A percentile compares a stretch with the other conserved stretches of the same genome.
Evolutionary conservation across 345 rosid species (phyloP).

Genomic region (Populus nigra): DNA sequence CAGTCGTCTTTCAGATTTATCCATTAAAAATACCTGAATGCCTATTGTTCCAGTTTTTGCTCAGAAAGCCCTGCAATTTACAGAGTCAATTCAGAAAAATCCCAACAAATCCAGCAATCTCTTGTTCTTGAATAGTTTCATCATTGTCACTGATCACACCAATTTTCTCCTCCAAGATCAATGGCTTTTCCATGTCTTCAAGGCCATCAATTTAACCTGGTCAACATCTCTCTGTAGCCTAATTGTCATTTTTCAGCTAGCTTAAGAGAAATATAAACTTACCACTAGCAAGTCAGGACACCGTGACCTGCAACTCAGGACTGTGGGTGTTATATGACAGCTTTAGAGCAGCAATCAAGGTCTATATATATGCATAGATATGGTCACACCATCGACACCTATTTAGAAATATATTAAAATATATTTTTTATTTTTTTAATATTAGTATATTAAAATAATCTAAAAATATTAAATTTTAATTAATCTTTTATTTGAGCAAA

Average conservation of each 20-base stretch:
- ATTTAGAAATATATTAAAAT: too few species aligned
- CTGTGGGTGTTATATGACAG: neutral
- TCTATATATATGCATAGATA: slow-evolving; percentile 12
- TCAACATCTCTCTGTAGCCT: slow-evolving; percentile 45
- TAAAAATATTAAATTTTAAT: too few species aligned
- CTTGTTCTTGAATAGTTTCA: slow-evolving; percentile 9
- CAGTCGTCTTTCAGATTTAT: slow-evolving; percentile 78
- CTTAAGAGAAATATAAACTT: neutral
- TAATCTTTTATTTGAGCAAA: too few species aligned
- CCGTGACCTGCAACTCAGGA: neutral
- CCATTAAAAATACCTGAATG: slow-evolving; percentile 67
- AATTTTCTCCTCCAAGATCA: slow-evolving; percentile 31
- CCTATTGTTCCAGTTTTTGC: slow-evolving; percentile 72
- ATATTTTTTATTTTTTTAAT: too few species aligned
- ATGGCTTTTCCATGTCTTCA: slow-evolving; percentile 52
- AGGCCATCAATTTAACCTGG: slow-evolving; percentile 38
- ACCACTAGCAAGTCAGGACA: neutral
- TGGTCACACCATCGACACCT: neutral
- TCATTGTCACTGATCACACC: slow-evolving; percentile 22
- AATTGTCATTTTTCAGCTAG: slow-evolving; percentile 41
- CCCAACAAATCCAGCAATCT: slow-evolving; percentile 41
- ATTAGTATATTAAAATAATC: too few species aligned
- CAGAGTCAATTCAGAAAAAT: slow-evolving; percentile 8
- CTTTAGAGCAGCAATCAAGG: neutral
- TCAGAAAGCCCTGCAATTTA: slow-evolving; percentile 61